Evolutionary conservation across 2,329 filamentous ascomycete species (phyloP).

Genomic region (Cordyceps javanica): DNA sequence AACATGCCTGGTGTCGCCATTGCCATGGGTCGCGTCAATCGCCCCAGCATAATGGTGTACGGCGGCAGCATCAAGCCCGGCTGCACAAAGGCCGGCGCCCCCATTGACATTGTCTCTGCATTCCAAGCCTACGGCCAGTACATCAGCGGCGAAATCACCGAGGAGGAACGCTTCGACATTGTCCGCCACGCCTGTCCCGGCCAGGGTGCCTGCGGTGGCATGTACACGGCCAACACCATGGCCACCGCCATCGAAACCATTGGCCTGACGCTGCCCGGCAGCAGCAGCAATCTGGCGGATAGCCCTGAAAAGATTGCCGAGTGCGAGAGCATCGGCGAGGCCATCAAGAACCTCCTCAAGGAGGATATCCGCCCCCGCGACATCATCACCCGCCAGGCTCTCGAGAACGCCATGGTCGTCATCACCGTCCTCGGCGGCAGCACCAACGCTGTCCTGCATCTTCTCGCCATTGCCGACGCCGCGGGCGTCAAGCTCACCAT

Average conservation of each 20-base stretch:
- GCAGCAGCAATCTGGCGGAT: conserved; percentile 73
- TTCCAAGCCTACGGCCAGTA: conserved; percentile 98
- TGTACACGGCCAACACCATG: conserved; percentile 88
- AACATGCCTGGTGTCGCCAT: conserved; percentile 95
- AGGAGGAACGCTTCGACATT: conserved; percentile 89
- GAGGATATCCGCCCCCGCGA: conserved; percentile 74
- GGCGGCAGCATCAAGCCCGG: conserved; percentile 91
- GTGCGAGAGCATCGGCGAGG: conserved; percentile 64
- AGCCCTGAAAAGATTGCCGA: conserved; percentile 65
- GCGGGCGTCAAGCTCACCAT: conserved; percentile 77
- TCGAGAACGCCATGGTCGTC: conserved; percentile 80
- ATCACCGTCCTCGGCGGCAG: conserved; percentile 79
- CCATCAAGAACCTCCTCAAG: conserved; percentile 67
- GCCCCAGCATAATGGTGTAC: conserved; percentile 95
- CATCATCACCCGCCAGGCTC: conserved; percentile 72
- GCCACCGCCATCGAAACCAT: conserved; percentile 77
- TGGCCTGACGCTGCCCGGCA: conserved; percentile 75
- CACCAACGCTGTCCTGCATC: conserved; percentile 78
- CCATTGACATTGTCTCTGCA: conserved; percentile 91
- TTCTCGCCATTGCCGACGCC: conserved; percentile 77
- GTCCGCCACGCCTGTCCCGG: conserved; percentile 76
- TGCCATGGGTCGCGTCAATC: conserved; percentile 91
- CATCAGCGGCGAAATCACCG: conserved; percentile 82
- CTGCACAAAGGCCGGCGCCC: conserved; percentile 67
- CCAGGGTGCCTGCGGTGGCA: conserved; percentile 66